These are phyloP conservation scores for Pilasporangium apinafurcum DNA, from an alignment of 352 stramenopile genomes.

Conservation along the genomic window DNA sequence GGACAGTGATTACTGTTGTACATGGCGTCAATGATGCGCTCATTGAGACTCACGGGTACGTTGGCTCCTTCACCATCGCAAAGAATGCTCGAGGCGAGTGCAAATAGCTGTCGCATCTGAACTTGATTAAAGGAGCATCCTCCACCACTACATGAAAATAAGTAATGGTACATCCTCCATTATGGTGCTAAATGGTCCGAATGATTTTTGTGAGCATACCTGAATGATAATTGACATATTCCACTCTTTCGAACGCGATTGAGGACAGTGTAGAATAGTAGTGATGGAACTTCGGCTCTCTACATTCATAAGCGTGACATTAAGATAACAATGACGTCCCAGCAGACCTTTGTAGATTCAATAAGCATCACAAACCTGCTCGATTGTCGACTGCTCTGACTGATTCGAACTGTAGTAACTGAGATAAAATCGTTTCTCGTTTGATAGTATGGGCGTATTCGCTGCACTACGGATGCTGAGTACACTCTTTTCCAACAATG, in stretches of 20 bases:
- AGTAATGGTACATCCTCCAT: too few relatives aligned
- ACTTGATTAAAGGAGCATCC: conserved; percentile 27
- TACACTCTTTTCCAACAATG: conserved; percentile 38
- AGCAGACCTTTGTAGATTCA: too few relatives aligned
- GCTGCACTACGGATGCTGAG: conserved; percentile 29
- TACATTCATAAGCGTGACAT: conserved; percentile 5
- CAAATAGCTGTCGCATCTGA: conserved; percentile 53
- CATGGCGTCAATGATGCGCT: conserved; percentile 50
- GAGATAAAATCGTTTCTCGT: conserved; percentile 12
- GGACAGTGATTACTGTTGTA: conserved; percentile 17
- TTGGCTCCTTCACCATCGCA: conserved; percentile 28
- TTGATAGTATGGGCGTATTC: conserved; percentile 1
- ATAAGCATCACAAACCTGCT: conserved; percentile 35
- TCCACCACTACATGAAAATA: conserved; percentile 10
- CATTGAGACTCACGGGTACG: conserved; percentile 18
- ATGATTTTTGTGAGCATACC: conserved; percentile 11
- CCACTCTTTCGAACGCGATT: conserved; percentile 59
- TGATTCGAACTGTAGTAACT: conserved; percentile 2
- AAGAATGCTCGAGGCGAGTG: conserved; percentile 50
- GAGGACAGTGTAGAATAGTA: conserved; percentile 70
- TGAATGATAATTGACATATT: conserved; percentile 55
- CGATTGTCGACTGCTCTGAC: conserved; percentile 23
- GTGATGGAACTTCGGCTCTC: conserved; percentile 47
- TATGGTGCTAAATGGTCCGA: too few relatives aligned
- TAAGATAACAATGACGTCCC: background rate